Base-by-base conservation (phyloP, 2,329 filamentous ascomycete genomes). In the Plectosphaerella plurivora region DNA sequence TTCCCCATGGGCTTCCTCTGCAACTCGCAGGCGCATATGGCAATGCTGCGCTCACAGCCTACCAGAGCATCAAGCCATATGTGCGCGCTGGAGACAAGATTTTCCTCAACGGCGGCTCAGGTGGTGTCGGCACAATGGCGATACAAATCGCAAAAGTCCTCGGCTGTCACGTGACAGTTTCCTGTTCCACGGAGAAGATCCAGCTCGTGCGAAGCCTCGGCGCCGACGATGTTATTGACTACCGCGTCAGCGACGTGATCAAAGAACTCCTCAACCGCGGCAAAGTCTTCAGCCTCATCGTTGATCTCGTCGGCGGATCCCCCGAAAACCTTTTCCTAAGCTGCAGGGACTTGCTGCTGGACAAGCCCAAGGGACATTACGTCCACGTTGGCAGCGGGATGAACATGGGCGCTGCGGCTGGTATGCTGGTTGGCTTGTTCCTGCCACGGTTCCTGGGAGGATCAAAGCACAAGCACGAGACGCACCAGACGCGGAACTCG, bases 81-180 rank as follows among this genome's bases (percentile, higher is more conserved):
- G 72, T 79, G 51, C 71, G 72, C 46, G 53, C 65, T 3, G 81
- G 81, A 15, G 74, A 79, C 50, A 78, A 74, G 58, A 72, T 88
- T 9, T 83, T 88, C 53, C 77, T 88, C 62, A 87, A 87, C 53
- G 84, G 83, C 5, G 83, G 83, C 0, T 82, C 78, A 0, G 85
- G 86, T 2, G 86, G 85, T 1, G 77, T 75, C 1, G 86, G 86
- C 1, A 73, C 77, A 0, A 85, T 76, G 53, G 78, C 73, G 0
- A 81, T 88, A 44, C 86, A 88, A 61, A 76, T 88, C 18, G 84
- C 82, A 8, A 88, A 88, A 60, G 67, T 72, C 0, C 58, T 83
- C 6, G 84, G 83, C 0, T 84, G 80, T 51, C 72, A 79, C 51
- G 84, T 88, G 15, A 83, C 80, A 0, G 74, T 75, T 0, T 76